phyloP scores from a whole-genome alignment of 129 eudicot species.

The Centrapalus pauciflorus region DNA sequence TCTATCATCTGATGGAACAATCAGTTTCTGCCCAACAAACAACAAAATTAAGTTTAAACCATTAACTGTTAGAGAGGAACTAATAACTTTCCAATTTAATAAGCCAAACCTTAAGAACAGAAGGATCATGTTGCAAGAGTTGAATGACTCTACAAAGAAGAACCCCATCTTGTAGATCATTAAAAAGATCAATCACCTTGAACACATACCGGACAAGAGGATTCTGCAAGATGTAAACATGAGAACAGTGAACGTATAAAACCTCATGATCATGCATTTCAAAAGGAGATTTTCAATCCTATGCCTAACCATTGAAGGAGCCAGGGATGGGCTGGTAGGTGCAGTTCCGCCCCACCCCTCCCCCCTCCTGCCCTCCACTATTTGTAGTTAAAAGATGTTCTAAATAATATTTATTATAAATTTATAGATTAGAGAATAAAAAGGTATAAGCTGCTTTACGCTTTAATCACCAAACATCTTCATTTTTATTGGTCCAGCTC shows the following conservation, averaged over 20 bases:
- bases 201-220: slow-evolving; percentile 74
- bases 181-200: slow-evolving; percentile 62
- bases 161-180: slow-evolving; percentile 86
- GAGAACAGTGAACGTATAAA: neutral
- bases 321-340: no score
- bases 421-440: no score
- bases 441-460: neutral
- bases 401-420: no score
- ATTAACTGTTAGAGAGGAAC: neutral
- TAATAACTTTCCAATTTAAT: neutral
- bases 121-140: slow-evolving; percentile 69
- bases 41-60: neutral
- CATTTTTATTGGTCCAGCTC: no score
- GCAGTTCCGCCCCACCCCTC: no score
- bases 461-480: no score
- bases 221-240: slow-evolving; percentile 40
- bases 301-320: no score
- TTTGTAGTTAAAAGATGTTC: no score
- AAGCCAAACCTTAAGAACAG: slow-evolving; percentile 68
- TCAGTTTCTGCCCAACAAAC: slow-evolving; percentile 60
- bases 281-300: no score
- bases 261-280: neutral
- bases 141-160: slow-evolving; percentile 85
- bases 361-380: no score
- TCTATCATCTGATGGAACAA: slow-evolving; percentile 70